phyloP scores from a whole-genome alignment of 1,284 basidiomycete species.

The Marasmius sp. region DNA sequence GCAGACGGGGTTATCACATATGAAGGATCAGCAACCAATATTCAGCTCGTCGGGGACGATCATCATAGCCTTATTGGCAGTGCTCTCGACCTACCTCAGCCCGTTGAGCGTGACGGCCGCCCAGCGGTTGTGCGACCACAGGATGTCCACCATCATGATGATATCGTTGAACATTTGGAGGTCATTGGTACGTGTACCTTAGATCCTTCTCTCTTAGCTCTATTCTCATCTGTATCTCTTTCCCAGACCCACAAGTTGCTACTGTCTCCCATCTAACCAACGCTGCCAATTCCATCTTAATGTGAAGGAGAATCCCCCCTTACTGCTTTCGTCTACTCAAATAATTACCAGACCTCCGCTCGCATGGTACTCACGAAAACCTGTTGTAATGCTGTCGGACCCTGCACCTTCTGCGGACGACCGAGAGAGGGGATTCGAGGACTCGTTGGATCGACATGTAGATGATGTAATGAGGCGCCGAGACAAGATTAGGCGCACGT shows the following conservation, averaged over 20 bases:
- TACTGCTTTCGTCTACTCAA: slow-evolving; percentile 7
- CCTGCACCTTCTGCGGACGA: slow-evolving; percentile 29
- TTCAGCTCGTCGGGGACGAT: slow-evolving; percentile 26
- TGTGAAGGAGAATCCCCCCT: slow-evolving; percentile 36
- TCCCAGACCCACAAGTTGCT: slow-evolving; percentile 69
- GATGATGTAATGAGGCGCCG: slow-evolving; percentile 72
- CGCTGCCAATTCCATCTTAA: slow-evolving; percentile 75
- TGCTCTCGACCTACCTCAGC: slow-evolving; percentile 12
- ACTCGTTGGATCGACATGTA: slow-evolving; percentile 78
- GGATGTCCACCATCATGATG: slow-evolving; percentile 58
- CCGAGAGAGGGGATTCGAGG: slow-evolving; percentile 37
- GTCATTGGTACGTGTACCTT: slow-evolving; percentile 58
- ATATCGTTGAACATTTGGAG: slow-evolving; percentile 76
- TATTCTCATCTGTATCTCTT: not conserved
- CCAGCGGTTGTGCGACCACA: slow-evolving; percentile 4
- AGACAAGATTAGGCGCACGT: slow-evolving; percentile 58
- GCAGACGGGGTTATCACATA: slow-evolving; percentile 10
- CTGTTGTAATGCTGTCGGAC: slow-evolving; percentile 58
- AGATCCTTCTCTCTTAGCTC: not conserved
- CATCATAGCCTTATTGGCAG: slow-evolving; percentile 25
- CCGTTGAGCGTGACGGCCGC: slow-evolving; percentile 16
- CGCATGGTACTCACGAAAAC: slow-evolving; percentile 67
- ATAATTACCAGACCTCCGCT: slow-evolving; percentile 55
- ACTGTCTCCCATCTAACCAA: slow-evolving; percentile 73
- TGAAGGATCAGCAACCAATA: slow-evolving; percentile 17